Base-by-base conservation (phyloP, 2,329 filamentous ascomycete genomes). In the Epicoccum sorghinum region DNA sequence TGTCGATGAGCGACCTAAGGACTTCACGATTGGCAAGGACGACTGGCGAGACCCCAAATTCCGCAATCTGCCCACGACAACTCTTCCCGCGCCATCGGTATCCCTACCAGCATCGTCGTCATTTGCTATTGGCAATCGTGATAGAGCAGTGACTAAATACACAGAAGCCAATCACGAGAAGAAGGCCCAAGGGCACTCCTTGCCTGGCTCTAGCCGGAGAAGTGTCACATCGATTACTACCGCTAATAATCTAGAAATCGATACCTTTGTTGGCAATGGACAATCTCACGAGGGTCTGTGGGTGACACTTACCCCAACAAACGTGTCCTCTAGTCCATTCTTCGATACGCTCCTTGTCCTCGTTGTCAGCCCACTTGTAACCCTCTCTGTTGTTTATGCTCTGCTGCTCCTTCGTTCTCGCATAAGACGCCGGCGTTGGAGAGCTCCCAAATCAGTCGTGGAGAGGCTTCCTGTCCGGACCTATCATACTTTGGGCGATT, bases 391-490 rank as follows among this genome's bases (percentile, higher is more conserved):
- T 4, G 93, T 99, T 2, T 98, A 98, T 70, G 89, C 91, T 10
- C 82, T 98, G 9, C 82, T 98, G 4, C 84, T 98, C 36, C 80
- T 98, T 33, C 88, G 95, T 49, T 93, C 93, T 41, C 89, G 93
- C 55, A 96, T 97, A 64, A 88, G 93, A 45, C 85, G 93, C 55
- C 85, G 93, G 59, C 85, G 93, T 64, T 99, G 95, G 93, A 86
- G 95, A 66, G 95, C 95, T n/a, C 95, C 95, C 4, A 99, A 99
- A 75, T 96, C 91, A 0, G 87, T 99, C 0, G 93, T 99, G 14
- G 93, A 97, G 64, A 88, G 90, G 54, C 83, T 99, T n/a, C 95
- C 95, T 2, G 92, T 99, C 12, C 87, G 93, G 55, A 98, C 93
- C 0, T 99, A 97, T 69, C 93, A 96, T 67, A 96, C 93, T 0